Conservation (phyloP, 1,284 basidiomycete genomes). For the Ceratobasidium papillatum region DNA sequence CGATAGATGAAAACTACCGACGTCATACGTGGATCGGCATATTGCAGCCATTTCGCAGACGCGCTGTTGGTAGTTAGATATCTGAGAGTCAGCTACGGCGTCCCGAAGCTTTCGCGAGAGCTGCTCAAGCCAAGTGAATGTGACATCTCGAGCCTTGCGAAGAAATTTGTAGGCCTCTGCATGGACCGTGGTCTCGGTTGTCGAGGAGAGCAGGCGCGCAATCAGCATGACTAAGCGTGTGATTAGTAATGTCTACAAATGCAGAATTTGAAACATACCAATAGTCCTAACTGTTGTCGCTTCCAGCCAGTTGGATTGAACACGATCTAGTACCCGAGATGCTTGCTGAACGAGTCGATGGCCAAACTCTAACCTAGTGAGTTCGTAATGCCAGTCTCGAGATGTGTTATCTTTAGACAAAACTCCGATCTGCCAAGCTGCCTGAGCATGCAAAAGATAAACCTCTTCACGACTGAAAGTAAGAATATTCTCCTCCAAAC, state of each 20-base stretch:
- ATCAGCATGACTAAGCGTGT: slow-evolving; percentile 11
- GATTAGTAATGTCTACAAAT: not conserved
- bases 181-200: not conserved
- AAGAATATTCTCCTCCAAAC: slow-evolving; percentile 53
- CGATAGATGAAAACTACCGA: slow-evolving; percentile 23
- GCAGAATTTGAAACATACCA: not conserved
- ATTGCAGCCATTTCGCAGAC: slow-evolving; percentile 43
- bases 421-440: slow-evolving; percentile 48
- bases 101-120: not conserved
- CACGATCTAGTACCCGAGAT: not conserved
- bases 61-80: slow-evolving; percentile 11
- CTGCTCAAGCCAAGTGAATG: slow-evolving; percentile 11
- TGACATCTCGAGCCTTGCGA: not conserved
- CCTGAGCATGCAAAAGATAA: slow-evolving; percentile 55
- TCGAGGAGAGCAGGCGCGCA: slow-evolving; percentile 22
- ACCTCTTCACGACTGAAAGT: slow-evolving; percentile 55
- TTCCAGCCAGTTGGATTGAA: slow-evolving; percentile 37
- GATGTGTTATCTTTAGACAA: slow-evolving; percentile 3
- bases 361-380: slow-evolving; percentile 7
- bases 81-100: not conserved
- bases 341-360: slow-evolving; percentile 5
- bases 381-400: slow-evolving; percentile 38
- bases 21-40: slow-evolving; percentile 44
- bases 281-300: slow-evolving; percentile 5
- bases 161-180: slow-evolving; percentile 3